A percentile compares a stretch with the other conserved stretches of the same genome.
phyloP scores from a whole-genome alignment of 2,329 filamentous ascomycete species.

The Mycosphaerelloides madeirae region DNA sequence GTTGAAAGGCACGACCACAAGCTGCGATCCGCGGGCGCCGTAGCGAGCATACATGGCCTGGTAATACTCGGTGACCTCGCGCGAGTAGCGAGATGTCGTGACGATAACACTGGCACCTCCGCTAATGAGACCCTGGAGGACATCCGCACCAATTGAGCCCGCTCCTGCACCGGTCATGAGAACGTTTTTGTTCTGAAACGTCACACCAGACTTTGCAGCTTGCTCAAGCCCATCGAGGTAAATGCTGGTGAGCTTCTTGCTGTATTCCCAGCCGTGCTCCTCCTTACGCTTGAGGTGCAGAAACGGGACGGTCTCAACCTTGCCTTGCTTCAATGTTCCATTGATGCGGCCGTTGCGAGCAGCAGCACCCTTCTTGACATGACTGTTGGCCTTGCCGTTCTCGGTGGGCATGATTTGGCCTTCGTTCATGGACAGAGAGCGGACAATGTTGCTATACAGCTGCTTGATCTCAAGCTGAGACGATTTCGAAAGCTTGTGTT shows the following conservation, averaged over 20 bases:
- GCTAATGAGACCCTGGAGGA: slow-evolving; percentile 90
- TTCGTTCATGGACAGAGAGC: slow-evolving; percentile 95
- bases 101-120: slow-evolving; percentile 96
- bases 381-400: slow-evolving; percentile 60
- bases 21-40: slow-evolving; percentile 87
- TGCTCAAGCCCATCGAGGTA: slow-evolving; percentile 91
- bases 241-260: slow-evolving; percentile 91
- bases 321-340: slow-evolving; percentile 63
- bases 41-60: slow-evolving; percentile 97
- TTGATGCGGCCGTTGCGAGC: slow-evolving; percentile 47
- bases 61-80: slow-evolving; percentile 98
- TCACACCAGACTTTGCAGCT: slow-evolving; percentile 80
- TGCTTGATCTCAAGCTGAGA: slow-evolving; percentile 95
- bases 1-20: slow-evolving; percentile 98
- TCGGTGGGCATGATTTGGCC: slow-evolving; percentile 92
- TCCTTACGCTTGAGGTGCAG: slow-evolving; percentile 92
- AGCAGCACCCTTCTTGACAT: slow-evolving; percentile 58
- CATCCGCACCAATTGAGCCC: slow-evolving; percentile 95
- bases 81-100: slow-evolving; percentile 93
- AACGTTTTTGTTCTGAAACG: slow-evolving; percentile 89
- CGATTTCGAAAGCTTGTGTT: slow-evolving; percentile 94
- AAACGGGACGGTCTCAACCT: slow-evolving; percentile 96
- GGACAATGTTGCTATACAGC: slow-evolving; percentile 88
- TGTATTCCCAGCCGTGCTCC: slow-evolving; percentile 96
- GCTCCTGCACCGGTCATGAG: slow-evolving; percentile 98